Evolutionary conservation across 129 eudicot genomes (phyloP).

Genomic region (Helianthus annuus): DNA sequence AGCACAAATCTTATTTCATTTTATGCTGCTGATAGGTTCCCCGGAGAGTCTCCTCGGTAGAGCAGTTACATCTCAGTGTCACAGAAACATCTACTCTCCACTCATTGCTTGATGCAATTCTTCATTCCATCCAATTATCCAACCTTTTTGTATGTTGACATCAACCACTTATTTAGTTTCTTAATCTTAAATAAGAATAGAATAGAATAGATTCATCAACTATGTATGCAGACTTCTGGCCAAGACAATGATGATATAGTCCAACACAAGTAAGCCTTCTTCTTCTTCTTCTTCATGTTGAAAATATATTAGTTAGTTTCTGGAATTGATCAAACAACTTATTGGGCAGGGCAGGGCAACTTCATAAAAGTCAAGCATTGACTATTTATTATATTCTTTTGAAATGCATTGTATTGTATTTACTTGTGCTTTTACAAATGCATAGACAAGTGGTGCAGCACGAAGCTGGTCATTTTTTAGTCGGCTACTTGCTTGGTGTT

Average conservation of each 20-base stretch:
- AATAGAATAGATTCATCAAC: too few species aligned
- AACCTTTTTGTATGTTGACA: too few species aligned
- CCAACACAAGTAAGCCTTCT: constrained; percentile 54
- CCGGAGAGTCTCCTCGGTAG: constrained; percentile 23
- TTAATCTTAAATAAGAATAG: too few species aligned
- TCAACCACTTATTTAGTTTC: too few species aligned
- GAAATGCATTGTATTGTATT: constrained; percentile 8
- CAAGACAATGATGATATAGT: constrained; percentile 44
- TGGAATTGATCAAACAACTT: too few species aligned
- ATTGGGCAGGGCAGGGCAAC: too few species aligned
- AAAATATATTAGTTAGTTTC: too few species aligned
- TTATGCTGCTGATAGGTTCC: constrained; percentile 23
- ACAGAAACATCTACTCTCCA: constrained; percentile 27
- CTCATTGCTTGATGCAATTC: constrained; percentile 24
- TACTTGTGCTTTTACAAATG: constrained; percentile 8
- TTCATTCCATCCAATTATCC: constrained; percentile 15
- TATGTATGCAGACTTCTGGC: constrained; percentile 29
- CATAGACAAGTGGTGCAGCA: constrained; percentile 49
- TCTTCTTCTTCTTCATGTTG: too few species aligned
- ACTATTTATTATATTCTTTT: not conserved
- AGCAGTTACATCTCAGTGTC: constrained; percentile 31
- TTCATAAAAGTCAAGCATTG: too few species aligned
- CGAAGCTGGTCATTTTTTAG: constrained; percentile 80
- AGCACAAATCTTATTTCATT: too few species aligned
- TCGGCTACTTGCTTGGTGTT: constrained; percentile 74